phyloP scores from a whole-genome alignment of 2,329 filamentous ascomycete genomes.

The Fusarium scirpi region DNA sequence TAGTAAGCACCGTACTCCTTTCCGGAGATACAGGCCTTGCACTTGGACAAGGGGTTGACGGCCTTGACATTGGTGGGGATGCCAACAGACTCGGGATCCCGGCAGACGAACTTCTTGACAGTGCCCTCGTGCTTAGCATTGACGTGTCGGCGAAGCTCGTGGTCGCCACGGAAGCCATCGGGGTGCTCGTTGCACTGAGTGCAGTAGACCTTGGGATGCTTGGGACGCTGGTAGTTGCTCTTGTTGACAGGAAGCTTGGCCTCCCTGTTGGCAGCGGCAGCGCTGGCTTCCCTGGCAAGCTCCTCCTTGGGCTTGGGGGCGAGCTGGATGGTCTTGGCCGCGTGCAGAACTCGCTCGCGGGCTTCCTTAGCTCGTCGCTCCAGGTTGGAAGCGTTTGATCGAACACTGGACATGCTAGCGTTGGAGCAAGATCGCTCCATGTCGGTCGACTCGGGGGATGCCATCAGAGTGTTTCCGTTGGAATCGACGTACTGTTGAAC shows the following conservation, averaged over 20 bases:
- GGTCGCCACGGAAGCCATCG: conserved; percentile 85
- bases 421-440: conserved; percentile 65
- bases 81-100: conserved; percentile 61
- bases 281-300: conserved; percentile 8
- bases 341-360: conserved; percentile 59
- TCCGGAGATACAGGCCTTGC: conserved; percentile 81
- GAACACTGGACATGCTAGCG: conserved; percentile 56
- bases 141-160: conserved; percentile 79
- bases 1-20: conserved; percentile 94
- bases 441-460: conserved; percentile 48
- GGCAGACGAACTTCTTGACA: conserved; percentile 69
- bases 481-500: conserved; percentile 49
- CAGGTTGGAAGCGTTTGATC: conserved; percentile 59
- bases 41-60: conserved; percentile 77
- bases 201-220: conserved; percentile 79
- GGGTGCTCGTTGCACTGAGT: conserved; percentile 76
- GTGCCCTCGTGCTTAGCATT: conserved; percentile 71
- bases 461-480: conserved; percentile 48
- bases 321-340: conserved; percentile 55
- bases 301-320: conserved; percentile 59
- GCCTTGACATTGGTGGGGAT: conserved; percentile 60
- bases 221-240: conserved; percentile 68
- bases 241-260: conserved; percentile 60
- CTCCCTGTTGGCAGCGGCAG: conserved; percentile 50
- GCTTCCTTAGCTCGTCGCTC: conserved; percentile 62